These are phyloP conservation scores for Nitzschia inconspicua DNA, from an alignment of 108 stramenopile species.

Conservation along the genomic window DNA sequence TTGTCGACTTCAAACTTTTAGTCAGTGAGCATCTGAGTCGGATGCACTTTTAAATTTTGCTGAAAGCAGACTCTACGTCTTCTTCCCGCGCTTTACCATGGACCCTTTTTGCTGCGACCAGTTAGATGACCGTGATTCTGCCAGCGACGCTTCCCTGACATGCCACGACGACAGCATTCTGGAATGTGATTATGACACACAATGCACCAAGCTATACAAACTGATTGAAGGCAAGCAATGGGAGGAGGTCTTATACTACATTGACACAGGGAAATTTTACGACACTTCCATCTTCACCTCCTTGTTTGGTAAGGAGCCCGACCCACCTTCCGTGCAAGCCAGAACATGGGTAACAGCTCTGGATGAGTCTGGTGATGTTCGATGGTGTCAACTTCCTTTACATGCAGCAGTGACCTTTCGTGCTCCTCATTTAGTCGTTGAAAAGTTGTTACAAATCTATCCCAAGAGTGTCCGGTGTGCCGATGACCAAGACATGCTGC, in stretches of 20 bases:
- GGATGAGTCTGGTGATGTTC: conserved; percentile 27
- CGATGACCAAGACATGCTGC: conserved; percentile 72
- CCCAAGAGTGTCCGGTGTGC: conserved; percentile 41
- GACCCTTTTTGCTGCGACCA: too few relatives aligned
- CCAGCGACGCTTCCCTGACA: too few relatives aligned
- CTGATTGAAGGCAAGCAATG: conserved; percentile 67
- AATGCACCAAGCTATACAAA: conserved; percentile 66
- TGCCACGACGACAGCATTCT: conserved; percentile 7
- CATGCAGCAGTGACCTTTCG: conserved; percentile 44
- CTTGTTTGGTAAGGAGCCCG: conserved; percentile 8
- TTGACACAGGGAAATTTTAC: conserved; percentile 32
- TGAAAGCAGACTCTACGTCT: too few relatives aligned
- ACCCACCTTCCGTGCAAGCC: conserved; percentile 20
- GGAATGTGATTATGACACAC: conserved; percentile 52
- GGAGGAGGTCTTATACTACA: conserved; percentile 47
- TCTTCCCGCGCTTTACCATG: too few relatives aligned
- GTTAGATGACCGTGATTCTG: too few relatives aligned
- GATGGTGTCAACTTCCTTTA: conserved; percentile 48
- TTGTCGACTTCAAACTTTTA: too few relatives aligned
- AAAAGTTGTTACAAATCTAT: conserved; percentile 43
- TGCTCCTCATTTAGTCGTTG: conserved; percentile 39
- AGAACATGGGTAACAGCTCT: conserved; percentile 74
- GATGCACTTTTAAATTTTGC: too few relatives aligned
- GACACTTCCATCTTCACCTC: conserved; percentile 17
- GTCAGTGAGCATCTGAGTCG: too few relatives aligned